Evolutionary conservation across 179 eudicot species (phyloP), one percentile per base, ranked within the genome.

Genomic region (Monotropa hypopitys): DNA sequence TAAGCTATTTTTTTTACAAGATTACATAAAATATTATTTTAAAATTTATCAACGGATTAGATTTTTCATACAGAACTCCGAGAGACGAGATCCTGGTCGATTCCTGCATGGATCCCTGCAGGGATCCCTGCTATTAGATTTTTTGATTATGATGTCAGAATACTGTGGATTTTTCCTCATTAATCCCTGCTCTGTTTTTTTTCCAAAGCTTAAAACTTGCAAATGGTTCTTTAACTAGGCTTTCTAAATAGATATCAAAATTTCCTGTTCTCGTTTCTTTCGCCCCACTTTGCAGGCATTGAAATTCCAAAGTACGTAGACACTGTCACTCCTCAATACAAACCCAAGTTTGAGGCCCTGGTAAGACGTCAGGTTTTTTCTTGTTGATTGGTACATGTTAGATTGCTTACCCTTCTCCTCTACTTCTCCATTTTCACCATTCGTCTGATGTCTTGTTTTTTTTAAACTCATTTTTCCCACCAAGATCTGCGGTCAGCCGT

Each of bases 261-360:
- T 35, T 61, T 28, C 32, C 42, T 67, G 46, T 20, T 5, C 13
- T 42, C 7, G 46, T 47, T 46, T 38, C 40, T 4, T 54, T 16
- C 8, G 62, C 50, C 40, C 79, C 8, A 61, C 47, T 70, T 18
- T 84, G 75, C 91, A 92, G 97, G 87, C 70, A 59, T 95, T 85
- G 88, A 90, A 88, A 85, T 95, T 78, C 99, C 99, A 26, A 90
- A 89, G 85, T 93, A 88, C 74, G 97, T 86, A 70, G 99, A 95
- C 86, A 91, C 77, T 7, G 97, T 93, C 69, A 95, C 97, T 57
- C 97, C 97, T 67, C 83, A 95, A 74, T 95, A 95, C 89, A 89
- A 86, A 77, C 97, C 97, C 46, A 90, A 95, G 85, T 87, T 95
- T 86, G 97, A 95, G 77, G 85, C 90, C 70, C 79, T 95, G 99